Evolutionary conservation across 257 asterid species (phyloP).

Genomic region (Jasminum sambac): DNA sequence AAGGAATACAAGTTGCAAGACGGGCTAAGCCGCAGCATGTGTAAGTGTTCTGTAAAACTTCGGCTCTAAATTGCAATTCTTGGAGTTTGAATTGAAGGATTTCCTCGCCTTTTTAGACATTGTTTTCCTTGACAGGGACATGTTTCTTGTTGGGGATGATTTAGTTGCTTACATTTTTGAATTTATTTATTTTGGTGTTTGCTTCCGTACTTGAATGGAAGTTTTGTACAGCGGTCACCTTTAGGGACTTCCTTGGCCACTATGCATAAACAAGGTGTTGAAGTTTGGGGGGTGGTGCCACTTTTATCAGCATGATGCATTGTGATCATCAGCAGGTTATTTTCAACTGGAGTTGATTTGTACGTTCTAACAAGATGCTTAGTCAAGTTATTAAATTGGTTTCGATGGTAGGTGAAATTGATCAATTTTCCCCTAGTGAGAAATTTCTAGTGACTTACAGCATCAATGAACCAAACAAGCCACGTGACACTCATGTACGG

Average conservation of each 20-base stretch:
- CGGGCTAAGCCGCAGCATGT: conserved; percentile 82
- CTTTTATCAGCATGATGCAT: conserved; percentile 77
- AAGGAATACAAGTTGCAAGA: too few species aligned
- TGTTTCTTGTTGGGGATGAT: not conserved
- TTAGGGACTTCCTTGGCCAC: conserved; percentile 90
- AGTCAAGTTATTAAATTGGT: conserved; percentile 18
- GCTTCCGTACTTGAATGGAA: conserved; percentile 91
- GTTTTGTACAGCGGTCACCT: conserved; percentile 98
- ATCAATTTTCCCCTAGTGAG: conserved; percentile 97
- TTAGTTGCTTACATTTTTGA: not conserved
- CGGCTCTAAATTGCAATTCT: not conserved
- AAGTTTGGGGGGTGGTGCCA: conserved; percentile 96
- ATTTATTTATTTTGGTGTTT: too few species aligned
- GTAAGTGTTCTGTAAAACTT: conserved; percentile 66
- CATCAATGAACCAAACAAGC: conserved; percentile 96
- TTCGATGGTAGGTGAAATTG: conserved; percentile 66
- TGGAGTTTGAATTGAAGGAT: not conserved
- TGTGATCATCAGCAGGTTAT: conserved; percentile 85
- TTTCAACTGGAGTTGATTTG: conserved; percentile 7
- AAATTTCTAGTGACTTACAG: conserved; percentile 88
- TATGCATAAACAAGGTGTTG: conserved; percentile 93
- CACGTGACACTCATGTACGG: too few species aligned
- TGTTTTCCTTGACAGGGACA: not conserved
- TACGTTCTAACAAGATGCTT: not conserved
- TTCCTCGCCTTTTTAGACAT: not conserved